These are phyloP conservation scores for Ogataea paraovalis DNA, from an alignment of 805 yeast species.

Conservation along the genomic window DNA sequence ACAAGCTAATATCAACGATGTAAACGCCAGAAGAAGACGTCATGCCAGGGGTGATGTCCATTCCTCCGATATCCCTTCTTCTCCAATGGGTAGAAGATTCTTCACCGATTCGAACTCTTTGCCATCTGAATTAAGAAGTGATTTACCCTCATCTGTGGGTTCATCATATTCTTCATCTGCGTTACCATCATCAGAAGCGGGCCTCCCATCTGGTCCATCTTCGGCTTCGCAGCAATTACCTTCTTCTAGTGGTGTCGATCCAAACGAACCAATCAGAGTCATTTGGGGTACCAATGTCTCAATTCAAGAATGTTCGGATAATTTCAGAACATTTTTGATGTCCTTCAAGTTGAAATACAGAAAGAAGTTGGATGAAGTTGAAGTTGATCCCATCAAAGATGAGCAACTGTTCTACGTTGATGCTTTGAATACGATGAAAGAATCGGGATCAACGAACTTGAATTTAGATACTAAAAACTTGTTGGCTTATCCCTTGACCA, in stretches of 20 bases:
- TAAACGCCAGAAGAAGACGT: slow-evolving; percentile 42
- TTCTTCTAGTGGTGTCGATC: slow-evolving; percentile 30
- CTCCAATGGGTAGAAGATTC: slow-evolving; percentile 63
- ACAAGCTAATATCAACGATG: slow-evolving; percentile 38
- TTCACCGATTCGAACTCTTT: slow-evolving; percentile 40
- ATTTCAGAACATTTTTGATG: slow-evolving; percentile 79
- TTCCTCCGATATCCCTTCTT: slow-evolving; percentile 60
- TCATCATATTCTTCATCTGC: slow-evolving; percentile 21
- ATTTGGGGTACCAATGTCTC: slow-evolving; percentile 99
- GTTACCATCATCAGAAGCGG: slow-evolving; percentile 20
- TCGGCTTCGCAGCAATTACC: slow-evolving; percentile 19
- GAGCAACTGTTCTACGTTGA: slow-evolving; percentile 72
- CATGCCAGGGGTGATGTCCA: slow-evolving; percentile 74
- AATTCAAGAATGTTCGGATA: slow-evolving; percentile 78
- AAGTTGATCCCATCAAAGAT: slow-evolving; percentile 47
- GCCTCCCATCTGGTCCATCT: slow-evolving; percentile 12
- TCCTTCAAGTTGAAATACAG: slow-evolving; percentile 78
- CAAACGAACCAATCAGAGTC: slow-evolving; percentile 77
- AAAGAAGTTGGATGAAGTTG: slow-evolving; percentile 41
- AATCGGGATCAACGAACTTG: slow-evolving; percentile 73
- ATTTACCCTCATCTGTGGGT: slow-evolving; percentile 5
- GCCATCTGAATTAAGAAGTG: slow-evolving; percentile 21
- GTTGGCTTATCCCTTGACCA: slow-evolving; percentile 68
- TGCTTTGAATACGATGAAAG: slow-evolving; percentile 69
- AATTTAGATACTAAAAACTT: slow-evolving; percentile 82